A percentile compares a stretch with the other conserved stretches of the same genome.
These are phyloP conservation scores for Didymella keratinophila DNA, from an alignment of 2,329 filamentous ascomycete genomes.

Conservation along the genomic window DNA sequence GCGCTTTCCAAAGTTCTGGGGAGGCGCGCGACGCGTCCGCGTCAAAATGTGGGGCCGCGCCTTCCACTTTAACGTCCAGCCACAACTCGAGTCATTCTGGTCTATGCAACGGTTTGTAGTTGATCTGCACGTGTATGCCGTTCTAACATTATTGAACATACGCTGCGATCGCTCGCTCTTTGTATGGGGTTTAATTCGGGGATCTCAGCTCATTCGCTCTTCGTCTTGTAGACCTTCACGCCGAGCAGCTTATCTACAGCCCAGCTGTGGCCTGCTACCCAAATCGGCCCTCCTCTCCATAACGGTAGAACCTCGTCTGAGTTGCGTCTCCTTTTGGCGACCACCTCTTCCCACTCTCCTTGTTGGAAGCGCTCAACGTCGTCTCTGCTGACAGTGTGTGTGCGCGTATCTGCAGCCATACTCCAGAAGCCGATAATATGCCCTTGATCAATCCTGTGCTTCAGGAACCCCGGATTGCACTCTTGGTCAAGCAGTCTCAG, in stretches of 20 bases:
- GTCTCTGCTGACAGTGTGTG: conserved; percentile 29
- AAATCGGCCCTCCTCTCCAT: conserved; percentile 36
- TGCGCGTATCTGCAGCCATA: conserved; percentile 29
- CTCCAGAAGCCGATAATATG: conserved; percentile 35
- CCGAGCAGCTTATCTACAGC: conserved; percentile 30
- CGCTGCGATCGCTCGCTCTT: not conserved
- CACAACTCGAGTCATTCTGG: not conserved
- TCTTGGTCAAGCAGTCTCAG: conserved; percentile 17
- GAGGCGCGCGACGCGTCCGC: conserved; percentile 18
- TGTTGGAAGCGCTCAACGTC: conserved; percentile 34
- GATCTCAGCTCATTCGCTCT: conserved; percentile 9
- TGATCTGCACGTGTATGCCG: not conserved
- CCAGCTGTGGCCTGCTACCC: conserved; percentile 32
- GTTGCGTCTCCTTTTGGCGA: conserved; percentile 23
- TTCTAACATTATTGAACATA: not conserved
- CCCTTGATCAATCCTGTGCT: conserved; percentile 31
- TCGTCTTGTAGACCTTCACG: conserved; percentile 30
- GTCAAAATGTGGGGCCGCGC: conserved; percentile 6
- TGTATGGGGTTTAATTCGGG: not conserved
- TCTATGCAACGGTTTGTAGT: not conserved
- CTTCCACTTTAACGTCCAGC: conserved; percentile 7
- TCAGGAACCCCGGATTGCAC: conserved; percentile 21
- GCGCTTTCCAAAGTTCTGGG: conserved; percentile 14
- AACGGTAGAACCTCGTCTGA: conserved; percentile 30
- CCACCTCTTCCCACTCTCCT: conserved; percentile 32